Base-by-base conservation (phyloP, 495 filamentous ascomycete species). In the Podospora tetraspora region DNA sequence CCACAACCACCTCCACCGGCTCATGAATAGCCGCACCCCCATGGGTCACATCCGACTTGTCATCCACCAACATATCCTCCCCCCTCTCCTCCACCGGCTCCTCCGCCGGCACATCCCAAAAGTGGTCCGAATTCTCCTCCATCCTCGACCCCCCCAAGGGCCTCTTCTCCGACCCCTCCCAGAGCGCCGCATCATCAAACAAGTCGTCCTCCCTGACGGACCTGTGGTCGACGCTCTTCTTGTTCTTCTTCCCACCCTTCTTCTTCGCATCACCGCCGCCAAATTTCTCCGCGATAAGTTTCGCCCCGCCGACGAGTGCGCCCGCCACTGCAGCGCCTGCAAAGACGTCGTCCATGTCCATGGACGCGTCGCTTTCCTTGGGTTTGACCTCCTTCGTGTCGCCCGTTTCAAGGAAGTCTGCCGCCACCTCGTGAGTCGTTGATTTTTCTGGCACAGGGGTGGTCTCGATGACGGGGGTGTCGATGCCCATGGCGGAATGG, bases 91-190 rank as follows among this genome's bases (percentile, higher is more conserved):
- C 62, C 62, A 29, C 43, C 62, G 22, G 62, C 62, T 63, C 32
- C 32, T 16, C 65, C 10, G 62, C 57, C 34, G 70, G 66, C 59
- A 61, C 70, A 61, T 65, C 70, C 71, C 67, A 67, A 19, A 71
- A 74, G 25, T 70, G 57, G 21, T 71, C 63, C 59, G 6, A 1
- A 13, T 57, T 60, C 37, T 64, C 66, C 23, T 72, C 66, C 70
- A 70, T 66, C 52, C 23, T 66, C 59, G 70, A 69, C 27, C 64
- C 63, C 63, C 69, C 60, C 59, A 75, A 66, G 59, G 69, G 80
- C 73, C 59, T 86, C 29, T 30, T 72, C 30, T 89, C 76, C 79
- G 84, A 73, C 74, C 83, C 69, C 80, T 90, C 88, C 84, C 52
- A 86, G 76, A 79, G 78, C 79, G 72, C 80, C 81, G 76, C 66